phyloP scores from a whole-genome alignment of 2,329 filamentous ascomycete genomes.

The Albophoma yamanashiensis region DNA sequence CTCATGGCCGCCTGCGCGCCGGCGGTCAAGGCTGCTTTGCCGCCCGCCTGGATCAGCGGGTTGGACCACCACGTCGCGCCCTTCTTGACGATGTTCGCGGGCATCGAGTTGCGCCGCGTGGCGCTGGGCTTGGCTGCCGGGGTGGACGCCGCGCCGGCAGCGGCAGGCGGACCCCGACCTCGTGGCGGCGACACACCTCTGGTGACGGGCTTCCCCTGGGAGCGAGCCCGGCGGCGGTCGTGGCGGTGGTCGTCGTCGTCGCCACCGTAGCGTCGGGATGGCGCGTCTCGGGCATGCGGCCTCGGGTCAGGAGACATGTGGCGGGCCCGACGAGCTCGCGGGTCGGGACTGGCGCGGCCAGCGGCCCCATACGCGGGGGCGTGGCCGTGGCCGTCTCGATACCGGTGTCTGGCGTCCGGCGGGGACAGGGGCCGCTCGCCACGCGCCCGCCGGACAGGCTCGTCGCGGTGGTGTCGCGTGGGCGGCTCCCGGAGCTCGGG shows the following conservation, averaged over 20 bases:
- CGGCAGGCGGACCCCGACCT: conserved; percentile 12
- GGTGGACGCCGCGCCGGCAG: conserved; percentile 1
- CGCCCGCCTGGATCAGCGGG: conserved; percentile 27
- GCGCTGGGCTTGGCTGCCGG: conserved; percentile 7
- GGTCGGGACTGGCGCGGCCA: neutral
- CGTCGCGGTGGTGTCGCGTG: conserved; percentile 1
- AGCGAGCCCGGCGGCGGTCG: conserved; percentile 9
- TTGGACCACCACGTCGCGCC: conserved; percentile 24
- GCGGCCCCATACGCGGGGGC: conserved; percentile 1
- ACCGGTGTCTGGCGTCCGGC: conserved; percentile 7
- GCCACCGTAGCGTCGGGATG: conserved; percentile 6
- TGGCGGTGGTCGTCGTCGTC: conserved; percentile 9
- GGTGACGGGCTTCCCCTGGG: conserved; percentile 11
- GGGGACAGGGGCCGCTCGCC: conserved; percentile 8
- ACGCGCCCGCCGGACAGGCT: conserved; percentile 8
- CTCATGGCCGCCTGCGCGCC: conserved; percentile 38
- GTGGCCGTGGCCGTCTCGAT: conserved; percentile 5
- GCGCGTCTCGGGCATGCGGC: neutral
- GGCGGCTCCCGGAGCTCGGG: neutral
- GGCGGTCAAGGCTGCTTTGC: conserved; percentile 34
- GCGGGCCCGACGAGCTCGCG: neutral
- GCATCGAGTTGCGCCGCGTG: conserved; percentile 22
- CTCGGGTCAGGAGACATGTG: conserved; percentile 3
- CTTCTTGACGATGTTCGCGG: conserved; percentile 12
- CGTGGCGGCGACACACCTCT: conserved; percentile 10